Conservation (phyloP, 129 eudicot species). For the Tanacetum coccineum region DNA sequence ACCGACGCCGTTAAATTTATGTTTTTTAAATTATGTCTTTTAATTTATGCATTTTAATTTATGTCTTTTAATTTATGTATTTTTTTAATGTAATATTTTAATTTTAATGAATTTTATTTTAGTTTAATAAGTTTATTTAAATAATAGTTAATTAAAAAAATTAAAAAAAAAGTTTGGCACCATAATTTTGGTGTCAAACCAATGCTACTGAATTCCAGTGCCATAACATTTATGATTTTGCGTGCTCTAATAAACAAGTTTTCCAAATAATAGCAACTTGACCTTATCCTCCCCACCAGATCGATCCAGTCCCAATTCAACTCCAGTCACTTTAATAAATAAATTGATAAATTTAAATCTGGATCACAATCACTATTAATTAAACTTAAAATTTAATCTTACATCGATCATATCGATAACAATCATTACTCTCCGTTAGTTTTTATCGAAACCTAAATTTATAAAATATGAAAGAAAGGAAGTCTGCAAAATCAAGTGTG, state of each 20-base stretch:
- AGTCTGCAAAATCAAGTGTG: constrained; percentile 38
- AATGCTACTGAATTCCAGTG: too few species aligned
- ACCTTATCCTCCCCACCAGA: constrained; percentile 8
- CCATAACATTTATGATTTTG: too few species aligned
- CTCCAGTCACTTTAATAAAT: constrained; percentile 9
- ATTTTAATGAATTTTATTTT: too few species aligned
- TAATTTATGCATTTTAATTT: too few species aligned
- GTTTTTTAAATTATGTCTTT: too few species aligned
- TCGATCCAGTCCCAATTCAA: constrained; percentile 9
- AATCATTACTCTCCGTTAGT: not conserved
- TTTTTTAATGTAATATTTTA: too few species aligned
- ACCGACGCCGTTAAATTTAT: too few species aligned
- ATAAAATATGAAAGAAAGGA: constrained; percentile 36
- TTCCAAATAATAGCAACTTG: constrained; percentile 14
- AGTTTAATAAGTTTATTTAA: too few species aligned
- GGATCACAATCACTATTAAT: constrained; percentile 15
- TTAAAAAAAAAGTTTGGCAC: too few species aligned
- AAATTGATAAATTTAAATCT: not conserved
- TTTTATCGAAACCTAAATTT: constrained; percentile 6
- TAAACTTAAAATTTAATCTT: constrained; percentile 1
- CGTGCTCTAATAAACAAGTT: not conserved
- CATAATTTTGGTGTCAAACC: too few species aligned
- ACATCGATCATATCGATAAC: not conserved
- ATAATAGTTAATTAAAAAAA: too few species aligned
- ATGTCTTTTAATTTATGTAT: too few species aligned